phyloP scores from a whole-genome alignment of 2,329 filamentous ascomycete genomes.

The Amylocarpus encephaloides region DNA sequence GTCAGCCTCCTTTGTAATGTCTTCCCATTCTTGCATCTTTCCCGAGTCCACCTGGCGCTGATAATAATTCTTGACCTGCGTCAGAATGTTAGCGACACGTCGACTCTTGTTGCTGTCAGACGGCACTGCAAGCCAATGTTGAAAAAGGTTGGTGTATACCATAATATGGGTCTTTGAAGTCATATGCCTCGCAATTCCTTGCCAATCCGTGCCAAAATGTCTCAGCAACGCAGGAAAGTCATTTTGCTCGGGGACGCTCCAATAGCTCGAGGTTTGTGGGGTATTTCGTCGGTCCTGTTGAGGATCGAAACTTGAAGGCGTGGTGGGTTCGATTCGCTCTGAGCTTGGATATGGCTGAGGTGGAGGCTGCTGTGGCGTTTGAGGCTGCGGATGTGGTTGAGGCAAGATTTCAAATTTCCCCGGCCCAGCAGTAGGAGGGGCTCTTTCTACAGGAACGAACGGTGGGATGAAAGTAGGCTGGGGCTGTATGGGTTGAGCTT shows the following conservation, averaged over 20 bases:
- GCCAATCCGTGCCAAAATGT: constrained; percentile 75
- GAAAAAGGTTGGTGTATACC: constrained; percentile 45
- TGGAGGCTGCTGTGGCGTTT: constrained; percentile 10
- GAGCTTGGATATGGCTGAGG: constrained; percentile 16
- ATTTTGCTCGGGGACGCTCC: constrained; percentile 75
- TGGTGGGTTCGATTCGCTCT: constrained; percentile 27
- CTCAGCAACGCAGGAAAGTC: constrained; percentile 68
- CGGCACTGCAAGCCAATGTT: constrained; percentile 26
- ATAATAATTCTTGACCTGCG: constrained; percentile 63
- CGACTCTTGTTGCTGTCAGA: constrained; percentile 27
- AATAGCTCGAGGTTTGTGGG: constrained; percentile 71
- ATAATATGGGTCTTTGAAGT: constrained; percentile 81
- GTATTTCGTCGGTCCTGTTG: constrained; percentile 25
- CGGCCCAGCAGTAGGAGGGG: constrained; percentile 10
- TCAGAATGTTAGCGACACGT: constrained; percentile 29
- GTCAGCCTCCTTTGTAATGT: constrained; percentile 54
- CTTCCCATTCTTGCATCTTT: constrained; percentile 51
- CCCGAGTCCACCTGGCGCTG: constrained; percentile 54
- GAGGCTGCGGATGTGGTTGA: neutral
- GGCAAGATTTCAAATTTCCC: constrained; percentile 17
- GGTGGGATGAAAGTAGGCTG: constrained; percentile 16
- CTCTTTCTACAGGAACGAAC: constrained; percentile 20
- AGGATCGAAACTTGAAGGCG: constrained; percentile 22
- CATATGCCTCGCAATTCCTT: constrained; percentile 69
- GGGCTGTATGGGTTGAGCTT: constrained; percentile 8